Conservation (phyloP, 139 green algal genomes). For the Auxenochlorella protothecoides region DNA sequence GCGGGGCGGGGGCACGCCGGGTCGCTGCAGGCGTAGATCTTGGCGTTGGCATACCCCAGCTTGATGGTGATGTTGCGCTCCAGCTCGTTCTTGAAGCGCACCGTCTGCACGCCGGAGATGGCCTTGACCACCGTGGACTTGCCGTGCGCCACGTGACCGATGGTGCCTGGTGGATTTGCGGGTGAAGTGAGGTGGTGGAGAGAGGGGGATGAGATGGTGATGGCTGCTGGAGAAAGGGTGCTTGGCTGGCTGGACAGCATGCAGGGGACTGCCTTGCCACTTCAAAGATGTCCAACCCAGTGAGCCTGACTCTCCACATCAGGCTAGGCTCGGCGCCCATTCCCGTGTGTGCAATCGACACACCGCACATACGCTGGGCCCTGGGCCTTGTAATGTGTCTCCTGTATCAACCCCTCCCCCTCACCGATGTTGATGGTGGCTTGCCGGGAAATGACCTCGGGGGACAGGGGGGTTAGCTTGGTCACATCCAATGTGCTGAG, state of each 20-base stretch:
- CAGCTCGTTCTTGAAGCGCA: constrained; percentile 99
- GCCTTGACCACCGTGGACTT: constrained; percentile 99
- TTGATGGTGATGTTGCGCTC: constrained; percentile 99
- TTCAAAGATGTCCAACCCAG: no score
- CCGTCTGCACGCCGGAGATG: constrained; percentile 97
- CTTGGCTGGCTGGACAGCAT: not conserved
- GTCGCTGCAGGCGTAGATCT: constrained; percentile 92
- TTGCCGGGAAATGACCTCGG: constrained; percentile 96
- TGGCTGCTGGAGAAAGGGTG: not conserved
- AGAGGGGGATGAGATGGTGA: not conserved
- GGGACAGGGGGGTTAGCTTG: constrained; percentile 85
- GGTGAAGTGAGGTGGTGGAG: not conserved
- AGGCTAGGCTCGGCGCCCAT: no score
- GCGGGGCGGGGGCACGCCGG: constrained; percentile 71
- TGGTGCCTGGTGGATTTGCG: constrained; percentile 67
- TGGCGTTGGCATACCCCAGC: constrained; percentile 97
- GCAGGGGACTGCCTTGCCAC: no score
- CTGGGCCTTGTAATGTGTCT: no score
- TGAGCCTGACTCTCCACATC: no score
- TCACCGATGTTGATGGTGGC: constrained; percentile 99
- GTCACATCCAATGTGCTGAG: constrained; percentile 72
- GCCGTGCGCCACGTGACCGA: constrained; percentile 97
- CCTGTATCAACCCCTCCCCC: not conserved
- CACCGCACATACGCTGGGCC: no score
- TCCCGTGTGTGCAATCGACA: no score